Evolutionary conservation across 495 filamentous ascomycete genomes (phyloP).

Genomic region (Xylaria palmicola): DNA sequence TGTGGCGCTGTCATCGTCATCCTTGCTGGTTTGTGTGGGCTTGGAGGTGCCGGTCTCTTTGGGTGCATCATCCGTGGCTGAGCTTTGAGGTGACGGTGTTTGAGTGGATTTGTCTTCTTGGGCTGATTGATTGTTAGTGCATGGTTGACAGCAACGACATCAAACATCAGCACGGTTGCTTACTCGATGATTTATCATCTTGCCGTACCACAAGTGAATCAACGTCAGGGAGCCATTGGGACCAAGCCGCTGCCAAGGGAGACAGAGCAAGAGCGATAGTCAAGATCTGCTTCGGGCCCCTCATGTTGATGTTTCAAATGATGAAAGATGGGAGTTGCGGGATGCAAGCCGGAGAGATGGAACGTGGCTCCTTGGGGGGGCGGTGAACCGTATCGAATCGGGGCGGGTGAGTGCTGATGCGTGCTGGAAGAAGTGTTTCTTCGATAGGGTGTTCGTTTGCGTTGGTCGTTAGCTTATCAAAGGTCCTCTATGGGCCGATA

Average conservation of each 20-base stretch:
- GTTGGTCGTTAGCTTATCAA: too few species aligned
- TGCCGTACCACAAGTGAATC: constrained; percentile 40
- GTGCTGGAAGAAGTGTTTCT: background rate
- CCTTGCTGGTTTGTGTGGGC: background rate
- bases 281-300: constrained; percentile 18
- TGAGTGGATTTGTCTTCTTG: constrained; percentile 19
- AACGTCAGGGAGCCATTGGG: constrained; percentile 35
- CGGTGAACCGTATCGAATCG: too few species aligned
- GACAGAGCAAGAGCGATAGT: constrained; percentile 39
- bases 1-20: constrained; percentile 8
- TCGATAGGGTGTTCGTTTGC: background rate
- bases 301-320: constrained; percentile 15
- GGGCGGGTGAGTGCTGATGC: background rate
- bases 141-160: background rate
- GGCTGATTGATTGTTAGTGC: constrained; percentile 14
- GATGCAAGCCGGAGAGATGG: background rate
- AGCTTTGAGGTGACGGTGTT: constrained; percentile 17
- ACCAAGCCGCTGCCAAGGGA: constrained; percentile 32
- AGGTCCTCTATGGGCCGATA: background rate
- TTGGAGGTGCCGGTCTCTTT: constrained; percentile 13
- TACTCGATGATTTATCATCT: constrained; percentile 29
- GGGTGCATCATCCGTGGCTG: constrained; percentile 7
- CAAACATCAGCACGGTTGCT: background rate
- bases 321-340: background rate
- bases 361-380: too few species aligned